Evolutionary conservation across 768 basidiomycete genomes (phyloP).

Genomic region (Suillus decipiens): DNA sequence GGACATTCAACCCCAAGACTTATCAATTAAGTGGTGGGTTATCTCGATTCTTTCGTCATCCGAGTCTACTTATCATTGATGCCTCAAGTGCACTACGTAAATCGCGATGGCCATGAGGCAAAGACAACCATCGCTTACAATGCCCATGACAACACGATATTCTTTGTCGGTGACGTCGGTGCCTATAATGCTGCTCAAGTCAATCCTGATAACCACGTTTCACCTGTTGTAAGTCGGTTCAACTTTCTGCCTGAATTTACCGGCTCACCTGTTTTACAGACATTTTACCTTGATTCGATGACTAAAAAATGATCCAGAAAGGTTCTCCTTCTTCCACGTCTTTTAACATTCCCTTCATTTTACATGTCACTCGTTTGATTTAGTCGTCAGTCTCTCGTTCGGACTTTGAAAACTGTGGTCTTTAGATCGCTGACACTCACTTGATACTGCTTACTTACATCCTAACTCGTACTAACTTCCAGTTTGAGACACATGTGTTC

Average conservation of each 20-base stretch:
- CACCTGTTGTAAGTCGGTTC: conserved; percentile 35
- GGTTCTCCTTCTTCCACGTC: neutral
- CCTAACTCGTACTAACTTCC: neutral
- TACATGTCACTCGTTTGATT: neutral
- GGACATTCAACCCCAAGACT: conserved; percentile 41
- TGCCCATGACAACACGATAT: conserved; percentile 39
- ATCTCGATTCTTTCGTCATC: neutral
- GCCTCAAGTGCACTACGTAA: conserved; percentile 45
- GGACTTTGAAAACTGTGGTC: neutral
- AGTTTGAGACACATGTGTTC: neutral
- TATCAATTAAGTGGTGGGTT: conserved; percentile 42
- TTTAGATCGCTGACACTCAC: neutral
- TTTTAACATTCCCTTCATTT: conserved; percentile 7
- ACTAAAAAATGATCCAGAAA: neutral
- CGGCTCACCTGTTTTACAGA: neutral
- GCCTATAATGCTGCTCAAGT: conserved; percentile 39
- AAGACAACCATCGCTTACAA: conserved; percentile 42
- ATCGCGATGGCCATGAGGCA: conserved; percentile 43
- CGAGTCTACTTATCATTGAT: neutral
- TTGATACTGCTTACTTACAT: neutral
- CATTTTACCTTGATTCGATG: conserved; percentile 3
- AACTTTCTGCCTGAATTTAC: neutral
- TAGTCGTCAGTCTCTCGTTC: neutral
- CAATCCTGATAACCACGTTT: conserved; percentile 11
- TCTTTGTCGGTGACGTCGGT: conserved; percentile 45